phyloP scores from a whole-genome alignment of 768 basidiomycete genomes.

The Strobilomyces dryophilus region DNA sequence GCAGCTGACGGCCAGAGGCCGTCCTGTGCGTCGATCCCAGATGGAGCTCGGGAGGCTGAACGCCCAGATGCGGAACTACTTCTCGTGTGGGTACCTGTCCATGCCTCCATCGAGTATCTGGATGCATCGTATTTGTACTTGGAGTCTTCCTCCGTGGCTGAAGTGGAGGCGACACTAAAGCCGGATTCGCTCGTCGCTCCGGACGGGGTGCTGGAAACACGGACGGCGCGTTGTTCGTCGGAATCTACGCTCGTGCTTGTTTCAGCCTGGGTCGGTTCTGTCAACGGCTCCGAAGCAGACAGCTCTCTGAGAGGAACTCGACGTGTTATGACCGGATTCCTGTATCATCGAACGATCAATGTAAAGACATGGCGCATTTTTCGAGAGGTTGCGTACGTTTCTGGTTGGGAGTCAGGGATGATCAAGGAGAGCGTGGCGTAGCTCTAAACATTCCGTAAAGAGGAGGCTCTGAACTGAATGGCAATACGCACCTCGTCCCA shows the following conservation, averaged over 20 bases:
- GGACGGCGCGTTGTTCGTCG: slow-evolving; percentile 3
- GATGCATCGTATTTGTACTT: slow-evolving; percentile 19
- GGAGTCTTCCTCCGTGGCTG: slow-evolving; percentile 17
- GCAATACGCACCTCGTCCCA: slow-evolving; percentile 36
- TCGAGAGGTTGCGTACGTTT: slow-evolving; percentile 10
- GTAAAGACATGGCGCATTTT: not conserved
- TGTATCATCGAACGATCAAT: slow-evolving; percentile 1
- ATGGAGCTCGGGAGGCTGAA: slow-evolving; percentile 9
- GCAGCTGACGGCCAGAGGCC: slow-evolving; percentile 50
- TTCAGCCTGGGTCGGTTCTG: not conserved
- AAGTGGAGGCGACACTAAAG: slow-evolving; percentile 1
- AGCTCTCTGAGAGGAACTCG: not conserved
- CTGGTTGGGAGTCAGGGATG: slow-evolving; percentile 9
- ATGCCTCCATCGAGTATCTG: not conserved
- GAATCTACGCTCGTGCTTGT: not conserved
- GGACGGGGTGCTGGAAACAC: slow-evolving; percentile 13
- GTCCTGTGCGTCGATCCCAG: slow-evolving; percentile 33
- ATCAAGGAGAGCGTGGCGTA: slow-evolving; percentile 14
- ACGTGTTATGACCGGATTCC: slow-evolving; percentile 1
- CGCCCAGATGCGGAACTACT: slow-evolving; percentile 5
- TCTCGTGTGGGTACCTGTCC: not conserved
- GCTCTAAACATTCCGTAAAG: slow-evolving; percentile 10
- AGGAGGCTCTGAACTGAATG: not conserved
- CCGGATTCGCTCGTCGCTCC: slow-evolving; percentile 5
- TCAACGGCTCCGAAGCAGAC: slow-evolving; percentile 5